Evolutionary conservation across 2,329 filamentous ascomycete genomes (phyloP).

Genomic region (Amesomyces nigricolor): DNA sequence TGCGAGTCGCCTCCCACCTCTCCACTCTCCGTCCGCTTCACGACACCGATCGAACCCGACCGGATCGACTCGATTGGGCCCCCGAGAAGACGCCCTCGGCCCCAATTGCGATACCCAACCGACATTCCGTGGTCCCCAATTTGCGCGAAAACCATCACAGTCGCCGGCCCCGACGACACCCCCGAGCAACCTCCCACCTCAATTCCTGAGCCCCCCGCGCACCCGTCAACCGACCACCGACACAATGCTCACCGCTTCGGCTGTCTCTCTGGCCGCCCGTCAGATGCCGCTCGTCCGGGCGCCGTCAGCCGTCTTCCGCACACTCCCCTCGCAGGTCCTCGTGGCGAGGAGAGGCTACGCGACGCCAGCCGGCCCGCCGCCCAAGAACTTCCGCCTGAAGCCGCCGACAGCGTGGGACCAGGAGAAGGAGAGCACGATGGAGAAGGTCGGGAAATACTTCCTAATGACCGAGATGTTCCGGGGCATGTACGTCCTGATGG

Average conservation of each 20-base stretch:
- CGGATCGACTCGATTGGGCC: slow-evolving; percentile 7
- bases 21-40: slow-evolving; percentile 1
- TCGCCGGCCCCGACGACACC: neutral
- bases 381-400: slow-evolving; percentile 72
- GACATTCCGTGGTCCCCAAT: neutral
- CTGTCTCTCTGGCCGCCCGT: slow-evolving; percentile 20
- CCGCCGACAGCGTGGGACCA: slow-evolving; percentile 74
- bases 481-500: slow-evolving; percentile 95
- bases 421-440: slow-evolving; percentile 67
- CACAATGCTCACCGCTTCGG: slow-evolving; percentile 24
- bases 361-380: slow-evolving; percentile 71
- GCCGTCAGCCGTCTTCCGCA: slow-evolving; percentile 7
- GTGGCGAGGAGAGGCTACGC: slow-evolving; percentile 43
- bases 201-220: neutral
- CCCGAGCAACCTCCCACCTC: too few relatives aligned
- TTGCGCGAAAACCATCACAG: slow-evolving; percentile 6
- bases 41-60: neutral
- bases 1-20: slow-evolving; percentile 18
- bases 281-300: slow-evolving; percentile 16
- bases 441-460: slow-evolving; percentile 89
- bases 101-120: neutral
- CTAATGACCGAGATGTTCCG: slow-evolving; percentile 91
- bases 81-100: neutral
- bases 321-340: slow-evolving; percentile 10
- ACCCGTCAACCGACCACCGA: neutral